Conservation (phyloP, 2,329 filamentous ascomycete species). For the Talaromyces rugulosus region DNA sequence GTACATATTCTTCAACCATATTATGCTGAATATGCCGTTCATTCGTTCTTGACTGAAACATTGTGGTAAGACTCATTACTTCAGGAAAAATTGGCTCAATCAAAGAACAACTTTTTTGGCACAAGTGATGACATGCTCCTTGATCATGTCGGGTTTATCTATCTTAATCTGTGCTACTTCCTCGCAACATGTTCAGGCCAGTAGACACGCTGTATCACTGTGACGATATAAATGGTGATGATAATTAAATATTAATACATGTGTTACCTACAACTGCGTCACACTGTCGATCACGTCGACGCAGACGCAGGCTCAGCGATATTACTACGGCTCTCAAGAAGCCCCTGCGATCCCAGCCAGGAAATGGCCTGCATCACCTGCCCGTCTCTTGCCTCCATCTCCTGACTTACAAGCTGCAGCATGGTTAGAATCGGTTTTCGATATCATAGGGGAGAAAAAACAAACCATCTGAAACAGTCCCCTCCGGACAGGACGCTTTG, state of each 20-base stretch:
- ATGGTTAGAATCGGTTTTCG: background rate
- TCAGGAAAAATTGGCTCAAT: too few species aligned
- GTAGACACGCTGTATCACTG: too few species aligned
- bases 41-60: background rate
- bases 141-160: too few species aligned
- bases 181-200: too few species aligned
- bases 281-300: background rate
- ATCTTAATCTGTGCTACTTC: too few species aligned
- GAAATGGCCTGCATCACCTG: slow-evolving; percentile 40
- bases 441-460: slow-evolving; percentile 3
- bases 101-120: too few species aligned
- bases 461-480: slow-evolving; percentile 42
- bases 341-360: slow-evolving; percentile 38
- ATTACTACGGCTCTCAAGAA: slow-evolving; percentile 26
- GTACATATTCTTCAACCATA: slow-evolving; percentile 24
- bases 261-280: too few species aligned
- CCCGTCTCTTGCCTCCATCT: slow-evolving; percentile 40
- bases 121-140: too few species aligned
- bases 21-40: background rate
- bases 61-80: background rate
- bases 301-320: background rate
- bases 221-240: too few species aligned
- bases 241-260: too few species aligned
- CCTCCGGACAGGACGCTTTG: slow-evolving; percentile 25
- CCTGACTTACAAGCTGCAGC: slow-evolving; percentile 36